Base-by-base conservation (phyloP, 108 stramenopile genomes). In the Ochromonas danica region DNA sequence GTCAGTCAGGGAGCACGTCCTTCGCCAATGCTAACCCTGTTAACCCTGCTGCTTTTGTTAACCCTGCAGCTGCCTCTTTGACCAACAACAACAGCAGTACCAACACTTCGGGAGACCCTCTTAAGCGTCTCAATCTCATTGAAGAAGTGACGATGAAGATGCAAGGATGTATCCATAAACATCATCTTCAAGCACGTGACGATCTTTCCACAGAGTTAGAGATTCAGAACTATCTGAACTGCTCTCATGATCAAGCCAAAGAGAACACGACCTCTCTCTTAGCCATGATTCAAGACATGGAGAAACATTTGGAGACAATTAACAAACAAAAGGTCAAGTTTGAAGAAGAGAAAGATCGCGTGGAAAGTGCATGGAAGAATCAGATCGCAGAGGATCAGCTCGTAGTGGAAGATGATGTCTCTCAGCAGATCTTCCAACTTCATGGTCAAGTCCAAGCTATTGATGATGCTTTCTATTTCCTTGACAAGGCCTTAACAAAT, bases 381-480 rank as follows among this genome's bases (percentile, higher is more conserved):
- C 0, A 57, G n/a, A 57, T 43, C n/a, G n/a, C 0, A 14, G 39
- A 67, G 1, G 30, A 28, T 2, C 77, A 65, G 78, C 22, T 61
- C 1, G 70, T 61, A 31, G 27, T 80, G 40, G 60, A 39, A 0
- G 81, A 84, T 40, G 60, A 42, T n/a, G 62, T 63, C 1, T 84
- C 84, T 27, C 27, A 67, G 35, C 84, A 84, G 65, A 70, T 83
- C 81, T 82, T 87, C 27, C 62, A 61, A 22, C 80, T 86, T 0
- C 84, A 83, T 10, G 82, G 82, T 1, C 85, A 88, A 40, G 82
- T 81, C 14, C 62, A 57, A 1, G 87, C 88, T 40, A 85, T 88
- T 40, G 86, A 88, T 14, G 88, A 88, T 45, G 78, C 77, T 0
- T 61, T 88, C 43, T 88, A 86, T 78, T 63, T 87, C 63, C 70